phyloP scores from a whole-genome alignment of 2,329 filamentous ascomycete genomes.

The Fusarium pseudoanthophilum region DNA sequence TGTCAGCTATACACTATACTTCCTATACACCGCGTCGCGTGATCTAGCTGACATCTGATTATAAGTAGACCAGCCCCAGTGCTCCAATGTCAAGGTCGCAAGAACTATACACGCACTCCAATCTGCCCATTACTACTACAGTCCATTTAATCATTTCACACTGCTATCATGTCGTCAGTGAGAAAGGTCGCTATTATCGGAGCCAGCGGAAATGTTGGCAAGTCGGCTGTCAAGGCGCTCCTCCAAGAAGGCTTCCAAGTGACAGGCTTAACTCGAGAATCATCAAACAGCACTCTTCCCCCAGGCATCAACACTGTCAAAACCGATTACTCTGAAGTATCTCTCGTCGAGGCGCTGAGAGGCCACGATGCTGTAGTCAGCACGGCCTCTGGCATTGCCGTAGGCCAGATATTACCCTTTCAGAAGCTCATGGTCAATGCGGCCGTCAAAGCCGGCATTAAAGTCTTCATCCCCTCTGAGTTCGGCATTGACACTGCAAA shows the following conservation, averaged over 20 bases:
- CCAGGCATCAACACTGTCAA: neutral
- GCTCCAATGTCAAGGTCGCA: fast-evolving
- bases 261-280: neutral
- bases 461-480: neutral
- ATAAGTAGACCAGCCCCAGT: fast-evolving
- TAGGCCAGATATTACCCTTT: neutral
- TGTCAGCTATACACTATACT: fast-evolving
- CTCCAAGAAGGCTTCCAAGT: neutral
- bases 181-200: neutral
- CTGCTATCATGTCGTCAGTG: neutral
- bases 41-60: fast-evolving
- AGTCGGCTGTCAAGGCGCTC: neutral
- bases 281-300: neutral
- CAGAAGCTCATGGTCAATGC: neutral
- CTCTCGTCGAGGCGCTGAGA: neutral
- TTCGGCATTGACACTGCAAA: neutral
- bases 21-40: fast-evolving
- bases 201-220: neutral
- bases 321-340: neutral
- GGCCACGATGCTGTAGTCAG: neutral
- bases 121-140: fast-evolving
- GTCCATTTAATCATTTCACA: neutral
- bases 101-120: fast-evolving
- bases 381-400: neutral
- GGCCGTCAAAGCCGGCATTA: neutral